Evolutionary conservation across 192 early-diverging fungal genomes (phyloP).

Genomic region (Anaeromyces robustus): DNA sequence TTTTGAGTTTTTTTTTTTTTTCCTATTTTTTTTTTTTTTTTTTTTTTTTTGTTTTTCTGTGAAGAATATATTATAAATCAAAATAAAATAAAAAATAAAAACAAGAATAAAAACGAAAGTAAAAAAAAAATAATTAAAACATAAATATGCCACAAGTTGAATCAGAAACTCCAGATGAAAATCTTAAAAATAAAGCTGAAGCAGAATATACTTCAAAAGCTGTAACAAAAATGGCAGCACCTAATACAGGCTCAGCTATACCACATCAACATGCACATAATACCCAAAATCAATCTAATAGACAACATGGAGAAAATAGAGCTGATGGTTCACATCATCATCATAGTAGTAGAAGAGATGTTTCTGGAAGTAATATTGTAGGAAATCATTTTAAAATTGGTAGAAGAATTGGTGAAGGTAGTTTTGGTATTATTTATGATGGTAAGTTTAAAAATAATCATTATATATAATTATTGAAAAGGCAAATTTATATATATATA

Average conservation of each 20-base stretch:
- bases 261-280: background rate
- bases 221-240: background rate
- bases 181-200: background rate
- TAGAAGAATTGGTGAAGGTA: background rate
- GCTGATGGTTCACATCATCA: background rate
- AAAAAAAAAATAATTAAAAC: too few species aligned
- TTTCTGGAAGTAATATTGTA: background rate
- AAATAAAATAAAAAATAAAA: too few species aligned
- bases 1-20: too few species aligned
- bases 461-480: too few species aligned
- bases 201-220: background rate
- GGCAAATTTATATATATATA: too few species aligned
- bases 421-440: background rate
- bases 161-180: background rate
- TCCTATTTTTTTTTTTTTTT: too few species aligned
- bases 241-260: background rate
- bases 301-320: background rate
- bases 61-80: too few species aligned
- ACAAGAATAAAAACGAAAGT: too few species aligned
- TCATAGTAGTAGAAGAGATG: background rate
- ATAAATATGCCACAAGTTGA: background rate
- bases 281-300: background rate
- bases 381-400: background rate
- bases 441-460: too few species aligned
- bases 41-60: too few species aligned